A percentile compares a stretch with the other conserved stretches of the same genome.
These are phyloP conservation scores for Claviceps humidiphila DNA, from an alignment of 2,329 filamentous ascomycete genomes.

Conservation along the genomic window DNA sequence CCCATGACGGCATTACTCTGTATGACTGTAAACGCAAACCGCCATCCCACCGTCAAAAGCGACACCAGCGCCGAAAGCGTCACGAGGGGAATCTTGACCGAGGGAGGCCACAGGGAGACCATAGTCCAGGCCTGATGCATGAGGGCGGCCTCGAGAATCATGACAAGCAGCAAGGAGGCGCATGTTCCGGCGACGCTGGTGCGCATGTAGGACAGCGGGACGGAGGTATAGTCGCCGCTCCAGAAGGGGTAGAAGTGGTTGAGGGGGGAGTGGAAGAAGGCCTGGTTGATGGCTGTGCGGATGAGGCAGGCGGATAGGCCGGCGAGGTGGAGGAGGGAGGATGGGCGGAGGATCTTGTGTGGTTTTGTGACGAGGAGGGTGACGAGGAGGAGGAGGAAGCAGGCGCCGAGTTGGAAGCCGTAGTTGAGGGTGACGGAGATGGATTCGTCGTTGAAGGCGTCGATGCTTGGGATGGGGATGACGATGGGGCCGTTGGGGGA, in stretches of 20 bases:
- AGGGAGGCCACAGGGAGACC: constrained; percentile 31
- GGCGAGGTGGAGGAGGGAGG: constrained; percentile 52
- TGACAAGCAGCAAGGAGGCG: constrained; percentile 29
- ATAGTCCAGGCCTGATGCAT: constrained; percentile 40
- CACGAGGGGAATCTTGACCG: constrained; percentile 19
- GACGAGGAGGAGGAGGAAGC: constrained; percentile 49
- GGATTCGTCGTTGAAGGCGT: constrained; percentile 19
- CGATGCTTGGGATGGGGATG: constrained; percentile 20
- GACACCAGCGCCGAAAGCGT: constrained; percentile 22
- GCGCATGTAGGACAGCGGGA: constrained; percentile 26
- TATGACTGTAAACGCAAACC: constrained; percentile 21
- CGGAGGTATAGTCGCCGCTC: constrained; percentile 36
- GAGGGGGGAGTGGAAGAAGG: constrained; percentile 49
- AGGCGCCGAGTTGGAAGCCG: constrained; percentile 56
- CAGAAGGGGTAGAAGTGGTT: constrained; percentile 48
- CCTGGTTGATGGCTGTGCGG: constrained; percentile 41
- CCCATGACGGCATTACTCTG: constrained; percentile 21
- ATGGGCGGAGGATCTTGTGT: constrained; percentile 48
- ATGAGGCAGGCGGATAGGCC: constrained; percentile 47
- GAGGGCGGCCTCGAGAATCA: constrained; percentile 33
- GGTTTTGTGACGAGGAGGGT: constrained; percentile 53
- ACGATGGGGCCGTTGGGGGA: constrained; percentile 15
- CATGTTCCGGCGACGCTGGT: constrained; percentile 26
- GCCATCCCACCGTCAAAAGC: constrained; percentile 18
- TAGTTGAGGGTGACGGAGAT: constrained; percentile 45